These are phyloP conservation scores for Ustilago hordei DNA, from an alignment of 1,284 basidiomycete species.

Conservation along the genomic window DNA sequence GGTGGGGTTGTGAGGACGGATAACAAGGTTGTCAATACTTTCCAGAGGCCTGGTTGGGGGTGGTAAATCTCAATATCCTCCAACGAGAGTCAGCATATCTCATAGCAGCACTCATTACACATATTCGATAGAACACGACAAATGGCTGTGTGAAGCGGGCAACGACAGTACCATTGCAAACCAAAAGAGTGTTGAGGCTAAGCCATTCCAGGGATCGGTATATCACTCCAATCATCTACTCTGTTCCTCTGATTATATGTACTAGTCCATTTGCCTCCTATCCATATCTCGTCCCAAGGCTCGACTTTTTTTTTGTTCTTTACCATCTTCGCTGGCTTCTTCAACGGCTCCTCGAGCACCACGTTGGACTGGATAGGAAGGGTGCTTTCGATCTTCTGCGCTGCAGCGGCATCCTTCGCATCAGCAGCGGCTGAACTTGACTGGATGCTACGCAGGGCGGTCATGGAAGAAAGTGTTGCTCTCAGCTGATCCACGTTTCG, in stretches of 20 bases:
- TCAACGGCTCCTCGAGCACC: neutral
- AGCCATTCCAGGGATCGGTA: slow-evolving; percentile 16
- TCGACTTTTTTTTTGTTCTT: neutral
- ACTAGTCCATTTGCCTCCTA: neutral
- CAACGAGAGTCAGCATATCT: neutral
- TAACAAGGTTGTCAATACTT: slow-evolving; percentile 57
- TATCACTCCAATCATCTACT: slow-evolving; percentile 5
- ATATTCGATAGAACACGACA: neutral
- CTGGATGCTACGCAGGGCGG: neutral
- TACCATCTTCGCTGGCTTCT: neutral
- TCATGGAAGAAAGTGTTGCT: slow-evolving; percentile 13
- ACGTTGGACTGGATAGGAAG: slow-evolving; percentile 10
- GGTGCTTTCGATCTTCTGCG: slow-evolving; percentile 11
- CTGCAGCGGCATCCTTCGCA: slow-evolving; percentile 2
- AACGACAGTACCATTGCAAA: neutral
- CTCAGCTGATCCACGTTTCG: slow-evolving; percentile 8
- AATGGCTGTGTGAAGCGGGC: neutral
- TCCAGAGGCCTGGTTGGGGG: slow-evolving; percentile 65
- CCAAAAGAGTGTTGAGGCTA: neutral
- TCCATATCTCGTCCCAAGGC: neutral
- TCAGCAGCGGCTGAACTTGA: neutral
- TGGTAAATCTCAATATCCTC: slow-evolving; percentile 43
- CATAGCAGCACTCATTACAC: neutral
- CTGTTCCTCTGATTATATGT: neutral
- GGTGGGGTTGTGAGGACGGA: slow-evolving; percentile 61